phyloP scores from a whole-genome alignment of 2,329 filamentous ascomycete species.

The Stemphylium vesicarium region DNA sequence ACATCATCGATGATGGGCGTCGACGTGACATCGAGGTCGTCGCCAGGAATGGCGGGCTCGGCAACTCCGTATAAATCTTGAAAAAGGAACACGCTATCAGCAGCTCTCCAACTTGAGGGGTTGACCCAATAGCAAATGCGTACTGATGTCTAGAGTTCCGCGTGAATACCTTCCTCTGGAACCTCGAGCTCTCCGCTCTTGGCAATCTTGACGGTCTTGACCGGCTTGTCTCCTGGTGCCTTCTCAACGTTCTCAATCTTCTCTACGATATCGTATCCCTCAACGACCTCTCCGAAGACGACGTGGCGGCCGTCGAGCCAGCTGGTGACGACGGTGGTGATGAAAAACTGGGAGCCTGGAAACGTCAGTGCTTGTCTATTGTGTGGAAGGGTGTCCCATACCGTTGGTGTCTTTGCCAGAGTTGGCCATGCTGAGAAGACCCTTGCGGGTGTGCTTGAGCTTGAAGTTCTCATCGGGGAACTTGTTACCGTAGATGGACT shows the following conservation, averaged over 20 bases:
- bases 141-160: constrained; percentile 73
- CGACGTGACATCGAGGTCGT: constrained; percentile 52
- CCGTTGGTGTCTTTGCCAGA: constrained; percentile 74
- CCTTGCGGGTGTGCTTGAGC: constrained; percentile 87
- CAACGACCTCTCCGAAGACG: constrained; percentile 86
- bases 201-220: constrained; percentile 72
- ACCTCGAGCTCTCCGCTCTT: constrained; percentile 86
- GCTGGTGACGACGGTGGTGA: constrained; percentile 79
- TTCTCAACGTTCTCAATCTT: constrained; percentile 78
- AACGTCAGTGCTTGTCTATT: too few species aligned
- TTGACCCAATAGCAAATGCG: constrained; percentile 18
- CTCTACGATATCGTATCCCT: constrained; percentile 81
- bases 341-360: constrained; percentile 73
- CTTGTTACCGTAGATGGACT: constrained; percentile 85
- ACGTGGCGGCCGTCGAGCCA: constrained; percentile 87
- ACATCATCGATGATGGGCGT: constrained; percentile 30
- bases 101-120: constrained; percentile 44
- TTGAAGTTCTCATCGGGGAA: constrained; percentile 95
- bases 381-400: constrained; percentile 49
- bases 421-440: constrained; percentile 73
- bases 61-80: constrained; percentile 55
- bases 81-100: constrained; percentile 51
- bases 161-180: constrained; percentile 89
- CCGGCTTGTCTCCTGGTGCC: constrained; percentile 70
- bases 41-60: constrained; percentile 48